A percentile compares a stretch with the other conserved stretches of the same genome.
Evolutionary conservation across 139 green algal genomes (phyloP).

Genomic region (Tetradesmus obliquus): DNA sequence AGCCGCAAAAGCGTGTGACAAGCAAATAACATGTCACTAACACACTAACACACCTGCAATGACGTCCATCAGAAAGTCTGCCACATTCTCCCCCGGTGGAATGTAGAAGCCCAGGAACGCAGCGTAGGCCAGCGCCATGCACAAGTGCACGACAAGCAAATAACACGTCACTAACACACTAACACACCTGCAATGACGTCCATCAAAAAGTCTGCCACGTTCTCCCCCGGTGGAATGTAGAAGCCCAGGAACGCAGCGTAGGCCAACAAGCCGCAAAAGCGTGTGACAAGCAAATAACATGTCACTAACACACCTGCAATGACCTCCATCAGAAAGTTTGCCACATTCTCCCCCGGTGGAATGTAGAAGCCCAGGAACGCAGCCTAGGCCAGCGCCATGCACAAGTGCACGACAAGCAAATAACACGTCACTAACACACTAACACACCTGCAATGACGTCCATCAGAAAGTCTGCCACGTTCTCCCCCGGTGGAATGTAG

Average conservation of each 20-base stretch:
- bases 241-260: constrained; percentile 37
- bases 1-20: neutral
- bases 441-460: constrained; percentile 30
- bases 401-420: no score
- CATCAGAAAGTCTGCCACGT: constrained; percentile 32
- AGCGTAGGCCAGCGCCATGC: constrained; percentile 17
- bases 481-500: constrained; percentile 2
- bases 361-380: no score
- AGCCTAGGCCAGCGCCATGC: no score
- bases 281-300: no score
- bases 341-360: no score
- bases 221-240: constrained; percentile 2
- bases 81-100: constrained; percentile 1
- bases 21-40: neutral
- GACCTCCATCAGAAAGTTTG: no score
- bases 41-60: constrained; percentile 30
- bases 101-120: constrained; percentile 33
- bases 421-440: no score
- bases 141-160: no score
- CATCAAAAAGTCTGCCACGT: constrained; percentile 30
- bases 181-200: constrained; percentile 30
- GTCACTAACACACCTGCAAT: no score
- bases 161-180: no score
- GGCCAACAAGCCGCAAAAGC: no score
- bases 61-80: constrained; percentile 39